Base-by-base conservation (phyloP, 495 filamentous ascomycete species). In the Aspergillus sclerotiicarbonarius region DNA sequence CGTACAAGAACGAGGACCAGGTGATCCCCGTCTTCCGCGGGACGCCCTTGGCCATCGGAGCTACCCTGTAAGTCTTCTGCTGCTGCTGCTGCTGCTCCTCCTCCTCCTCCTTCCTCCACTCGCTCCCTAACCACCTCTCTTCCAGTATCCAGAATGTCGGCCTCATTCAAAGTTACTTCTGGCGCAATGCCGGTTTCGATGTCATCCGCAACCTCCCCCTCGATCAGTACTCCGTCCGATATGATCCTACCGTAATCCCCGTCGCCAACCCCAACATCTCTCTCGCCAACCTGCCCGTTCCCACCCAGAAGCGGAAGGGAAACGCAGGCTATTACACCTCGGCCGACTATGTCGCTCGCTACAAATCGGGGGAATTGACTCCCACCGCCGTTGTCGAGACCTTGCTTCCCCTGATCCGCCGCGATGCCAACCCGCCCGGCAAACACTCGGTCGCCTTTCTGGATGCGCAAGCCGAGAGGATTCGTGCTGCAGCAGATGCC, bases 191-290 rank as follows among this genome's bases (percentile, higher is more conserved):
- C 29, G 86, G 87, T 19, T 91, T 97, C 60, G 77, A 72, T 41
- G 64, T 72, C 25, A 78, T 91, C 30, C 84, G 82, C 51, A 65
- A 82, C 32, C 75, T 88, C 8, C 63, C 69, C 20, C 78, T 96
- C 13, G 73, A 84, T 7, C 59, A 77, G 19, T 86, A 87, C 62
- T 65, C 79, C 13, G 80, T 86, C 15, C 82, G 88, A 58, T 92
- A 83, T 66, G 90, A 94, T 63, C 92, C 93, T n/a, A 88, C 89
- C 32, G 92, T 96, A 20, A 88, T 89, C 43, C 91, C 90, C 6
- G 67, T 88, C 49, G 57, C 67, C 31, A 62, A 73, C 19, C 53
- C 80, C 30, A 68, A 73, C 12, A 63, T 72, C 5, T 67, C 72
- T 39, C 56, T 64, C 12, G 71, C 56, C 8, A 49, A 53, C 16